phyloP scores from a whole-genome alignment of 2,329 filamentous ascomycete genomes.

The Epichloe gansuensis region DNA sequence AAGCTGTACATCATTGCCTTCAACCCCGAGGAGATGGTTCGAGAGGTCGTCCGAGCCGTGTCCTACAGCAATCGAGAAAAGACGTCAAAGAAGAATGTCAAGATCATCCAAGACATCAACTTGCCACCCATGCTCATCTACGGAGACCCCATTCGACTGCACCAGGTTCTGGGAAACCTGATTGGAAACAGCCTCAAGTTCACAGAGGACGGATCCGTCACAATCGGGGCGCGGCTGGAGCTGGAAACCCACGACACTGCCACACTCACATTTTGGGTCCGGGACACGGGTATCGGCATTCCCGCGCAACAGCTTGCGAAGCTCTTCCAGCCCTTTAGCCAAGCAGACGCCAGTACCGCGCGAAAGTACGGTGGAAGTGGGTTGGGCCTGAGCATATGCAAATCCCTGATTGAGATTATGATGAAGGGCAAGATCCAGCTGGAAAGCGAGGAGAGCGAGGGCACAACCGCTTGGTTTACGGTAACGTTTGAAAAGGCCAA shows the following conservation, averaged over 20 bases:
- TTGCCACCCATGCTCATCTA: conserved; percentile 60
- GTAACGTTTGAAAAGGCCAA: conserved; percentile 76
- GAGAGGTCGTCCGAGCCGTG: conserved; percentile 51
- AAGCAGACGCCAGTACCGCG: conserved; percentile 82
- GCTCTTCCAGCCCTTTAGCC: conserved; percentile 83
- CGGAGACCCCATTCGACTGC: conserved; percentile 52
- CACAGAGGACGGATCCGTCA: conserved; percentile 75
- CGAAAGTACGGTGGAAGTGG: conserved; percentile 87
- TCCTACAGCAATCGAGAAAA: conserved; percentile 54
- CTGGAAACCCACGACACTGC: conserved; percentile 57
- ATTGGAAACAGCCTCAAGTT: conserved; percentile 93
- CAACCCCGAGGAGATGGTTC: conserved; percentile 53
- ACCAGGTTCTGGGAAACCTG: conserved; percentile 65
- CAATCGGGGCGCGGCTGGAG: conserved; percentile 63
- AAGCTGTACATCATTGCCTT: conserved; percentile 64
- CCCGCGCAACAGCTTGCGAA: conserved; percentile 70
- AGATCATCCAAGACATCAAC: conserved; percentile 57
- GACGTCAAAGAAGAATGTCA: conserved; percentile 48
- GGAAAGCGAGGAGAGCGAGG: conserved; percentile 59
- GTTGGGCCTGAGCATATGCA: conserved; percentile 85
- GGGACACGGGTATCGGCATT: conserved; percentile 86
- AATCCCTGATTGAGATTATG: conserved; percentile 83
- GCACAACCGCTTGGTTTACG: conserved; percentile 65
- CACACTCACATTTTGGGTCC: conserved; percentile 70
- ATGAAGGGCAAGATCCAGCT: conserved; percentile 78